phyloP scores from a whole-genome alignment of 768 basidiomycete species.

The Psilocybe subaeruginosa region DNA sequence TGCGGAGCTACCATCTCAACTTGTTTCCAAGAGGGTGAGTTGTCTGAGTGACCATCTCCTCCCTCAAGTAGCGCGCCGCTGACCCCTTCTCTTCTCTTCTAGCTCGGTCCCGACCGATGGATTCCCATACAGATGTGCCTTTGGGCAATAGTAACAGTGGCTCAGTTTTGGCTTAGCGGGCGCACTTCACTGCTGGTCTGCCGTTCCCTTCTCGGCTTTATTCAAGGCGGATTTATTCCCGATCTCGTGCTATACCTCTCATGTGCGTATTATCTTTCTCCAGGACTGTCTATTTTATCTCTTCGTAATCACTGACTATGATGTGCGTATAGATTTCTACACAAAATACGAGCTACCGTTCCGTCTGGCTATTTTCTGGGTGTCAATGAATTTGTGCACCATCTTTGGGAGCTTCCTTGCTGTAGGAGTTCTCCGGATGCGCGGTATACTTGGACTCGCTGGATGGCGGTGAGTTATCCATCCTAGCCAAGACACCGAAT shows the following conservation, averaged over 20 bases:
- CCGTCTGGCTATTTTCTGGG: slow-evolving; percentile 70
- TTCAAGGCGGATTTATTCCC: slow-evolving; percentile 68
- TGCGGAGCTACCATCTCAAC: slow-evolving; percentile 67
- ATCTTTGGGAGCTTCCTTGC: slow-evolving; percentile 67
- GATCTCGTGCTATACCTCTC: slow-evolving; percentile 68
- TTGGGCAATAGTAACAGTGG: slow-evolving; percentile 56
- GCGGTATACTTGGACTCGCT: slow-evolving; percentile 53
- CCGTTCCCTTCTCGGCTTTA: slow-evolving; percentile 34
- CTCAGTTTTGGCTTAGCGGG: slow-evolving; percentile 61
- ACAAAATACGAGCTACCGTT: slow-evolving; percentile 61
- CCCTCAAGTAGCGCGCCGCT: slow-evolving; percentile 35
- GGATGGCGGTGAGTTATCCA: slow-evolving; percentile 49
- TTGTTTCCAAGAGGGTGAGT: slow-evolving; percentile 66
- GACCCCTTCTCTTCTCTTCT: neutral
- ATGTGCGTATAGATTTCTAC: slow-evolving; percentile 45
- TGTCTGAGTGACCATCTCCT: slow-evolving; percentile 55
- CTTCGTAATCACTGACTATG: neutral
- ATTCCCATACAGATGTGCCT: slow-evolving; percentile 43
- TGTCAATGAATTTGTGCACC: slow-evolving; percentile 53
- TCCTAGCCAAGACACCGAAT: neutral
- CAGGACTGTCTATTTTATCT: neutral
- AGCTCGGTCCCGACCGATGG: slow-evolving; percentile 3
- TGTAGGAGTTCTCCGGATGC: slow-evolving; percentile 57
- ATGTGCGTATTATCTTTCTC: slow-evolving; percentile 21
- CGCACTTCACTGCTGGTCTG: slow-evolving; percentile 57